A percentile compares a stretch with the other conserved stretches of the same genome.
Evolutionary conservation across 2,329 filamentous ascomycete genomes (phyloP).

Genomic region (Juglanconis juglandina): DNA sequence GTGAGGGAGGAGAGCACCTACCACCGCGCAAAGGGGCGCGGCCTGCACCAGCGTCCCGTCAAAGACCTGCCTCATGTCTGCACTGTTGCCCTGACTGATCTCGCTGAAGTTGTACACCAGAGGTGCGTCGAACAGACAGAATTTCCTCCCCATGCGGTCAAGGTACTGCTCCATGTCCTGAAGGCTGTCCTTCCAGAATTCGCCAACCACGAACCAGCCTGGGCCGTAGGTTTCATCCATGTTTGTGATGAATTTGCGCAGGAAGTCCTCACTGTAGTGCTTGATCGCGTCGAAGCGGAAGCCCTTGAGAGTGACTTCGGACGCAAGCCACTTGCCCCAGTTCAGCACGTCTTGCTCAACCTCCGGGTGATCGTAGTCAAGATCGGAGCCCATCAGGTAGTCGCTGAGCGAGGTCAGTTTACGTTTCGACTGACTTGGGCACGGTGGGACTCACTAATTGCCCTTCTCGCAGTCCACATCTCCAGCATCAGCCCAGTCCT

Average conservation of each 20-base stretch:
- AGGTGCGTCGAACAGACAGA: constrained; percentile 64
- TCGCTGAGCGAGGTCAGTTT: constrained; percentile 57
- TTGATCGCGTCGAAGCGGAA: constrained; percentile 71
- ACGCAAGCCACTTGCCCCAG: constrained; percentile 67
- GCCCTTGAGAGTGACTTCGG: constrained; percentile 58
- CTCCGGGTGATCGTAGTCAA: constrained; percentile 63
- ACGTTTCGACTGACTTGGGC: constrained; percentile 30
- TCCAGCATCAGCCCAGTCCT: constrained; percentile 62
- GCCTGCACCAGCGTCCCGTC: constrained; percentile 53
- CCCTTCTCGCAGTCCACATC: constrained; percentile 58
- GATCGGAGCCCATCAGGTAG: constrained; percentile 69
- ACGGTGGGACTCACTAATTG: constrained; percentile 50
- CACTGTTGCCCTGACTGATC: constrained; percentile 52
- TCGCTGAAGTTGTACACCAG: constrained; percentile 65
- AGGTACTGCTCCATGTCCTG: constrained; percentile 32
- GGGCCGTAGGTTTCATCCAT: constrained; percentile 44
- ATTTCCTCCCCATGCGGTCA: constrained; percentile 50
- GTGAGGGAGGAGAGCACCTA: constrained; percentile 13
- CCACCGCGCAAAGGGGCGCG: constrained; percentile 34
- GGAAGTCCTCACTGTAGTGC: constrained; percentile 67
- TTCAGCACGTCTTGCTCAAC: constrained; percentile 61
- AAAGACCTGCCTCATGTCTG: constrained; percentile 63
- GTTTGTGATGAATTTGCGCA: constrained; percentile 59
- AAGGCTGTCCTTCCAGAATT: constrained; percentile 38
- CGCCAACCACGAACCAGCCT: constrained; percentile 36